Conservation (phyloP, 2,329 filamentous ascomycete species). For the Talaromyces piceae region DNA sequence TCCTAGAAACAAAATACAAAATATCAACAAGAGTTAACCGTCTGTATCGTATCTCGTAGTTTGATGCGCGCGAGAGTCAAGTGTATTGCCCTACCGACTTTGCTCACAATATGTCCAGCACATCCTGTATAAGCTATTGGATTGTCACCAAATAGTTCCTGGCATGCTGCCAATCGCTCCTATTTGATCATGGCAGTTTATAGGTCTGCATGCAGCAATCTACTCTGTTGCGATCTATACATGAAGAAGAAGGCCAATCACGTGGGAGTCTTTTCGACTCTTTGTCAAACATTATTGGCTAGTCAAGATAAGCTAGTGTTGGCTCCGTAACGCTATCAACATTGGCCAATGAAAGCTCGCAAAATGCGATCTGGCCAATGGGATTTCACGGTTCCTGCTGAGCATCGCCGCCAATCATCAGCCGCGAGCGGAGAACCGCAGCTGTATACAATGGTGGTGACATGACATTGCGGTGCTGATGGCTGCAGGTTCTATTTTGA, state of each 20-base stretch:
- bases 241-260: neutral
- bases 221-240: no score
- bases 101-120: no score
- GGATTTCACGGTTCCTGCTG: neutral
- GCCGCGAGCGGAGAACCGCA: neutral
- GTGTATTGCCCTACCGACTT: no score
- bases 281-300: neutral
- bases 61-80: no score
- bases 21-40: no score
- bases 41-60: no score
- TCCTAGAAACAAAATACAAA: no score
- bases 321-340: neutral
- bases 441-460: neutral
- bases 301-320: neutral
- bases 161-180: neutral
- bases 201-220: neutral
- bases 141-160: neutral
- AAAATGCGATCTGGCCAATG: neutral
- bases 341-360: neutral
- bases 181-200: no score
- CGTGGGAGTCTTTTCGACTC: neutral
- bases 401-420: no score
- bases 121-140: no score
- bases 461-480: neutral
- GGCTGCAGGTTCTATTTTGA: neutral